phyloP scores from a whole-genome alignment of 148 eudicot genomes.

The Heliosperma pusillum region DNA sequence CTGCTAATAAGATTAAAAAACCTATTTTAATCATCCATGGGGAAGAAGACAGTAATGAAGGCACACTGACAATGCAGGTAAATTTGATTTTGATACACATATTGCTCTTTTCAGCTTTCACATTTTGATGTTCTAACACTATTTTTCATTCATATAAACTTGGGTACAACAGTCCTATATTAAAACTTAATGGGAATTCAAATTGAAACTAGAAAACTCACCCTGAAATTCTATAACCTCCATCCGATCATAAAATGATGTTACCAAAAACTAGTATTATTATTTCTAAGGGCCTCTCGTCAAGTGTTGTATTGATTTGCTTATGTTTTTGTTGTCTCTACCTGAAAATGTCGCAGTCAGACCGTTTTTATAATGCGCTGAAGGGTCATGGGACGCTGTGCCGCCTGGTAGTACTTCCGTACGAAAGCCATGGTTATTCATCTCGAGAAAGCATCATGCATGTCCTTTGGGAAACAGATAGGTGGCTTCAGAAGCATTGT shows the following conservation, averaged over 20 bases:
- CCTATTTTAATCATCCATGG: slow-evolving; percentile 96
- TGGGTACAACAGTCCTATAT: not conserved
- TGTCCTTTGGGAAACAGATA: slow-evolving; percentile 93
- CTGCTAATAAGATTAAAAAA: slow-evolving; percentile 85
- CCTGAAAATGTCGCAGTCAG: slow-evolving; percentile 56
- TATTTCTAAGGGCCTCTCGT: not conserved
- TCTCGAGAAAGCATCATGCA: slow-evolving; percentile 98
- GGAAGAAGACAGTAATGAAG: slow-evolving; percentile 92
- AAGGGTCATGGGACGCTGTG: slow-evolving; percentile 96
- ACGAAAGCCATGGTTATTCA: slow-evolving; percentile 91
- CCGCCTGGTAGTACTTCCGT: slow-evolving; percentile 87
- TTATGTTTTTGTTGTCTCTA: not conserved
- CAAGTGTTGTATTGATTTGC: not conserved
- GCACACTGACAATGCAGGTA: slow-evolving; percentile 96
- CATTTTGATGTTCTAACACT: not conserved
- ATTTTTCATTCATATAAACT: not conserved
- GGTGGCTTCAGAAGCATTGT: slow-evolving; percentile 91
- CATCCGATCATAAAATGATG: not conserved
- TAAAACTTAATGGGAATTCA: too few species aligned
- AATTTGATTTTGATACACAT: not conserved
- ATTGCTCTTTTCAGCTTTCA: not conserved
- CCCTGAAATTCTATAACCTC: not conserved
- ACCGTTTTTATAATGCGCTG: slow-evolving; percentile 81
- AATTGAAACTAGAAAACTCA: not conserved
- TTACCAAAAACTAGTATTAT: not conserved